Evolutionary conservation across 441 rosid genomes (phyloP), one percentile per base, ranked within the genome.

Genomic region (Pelargonium hybrid): DNA sequence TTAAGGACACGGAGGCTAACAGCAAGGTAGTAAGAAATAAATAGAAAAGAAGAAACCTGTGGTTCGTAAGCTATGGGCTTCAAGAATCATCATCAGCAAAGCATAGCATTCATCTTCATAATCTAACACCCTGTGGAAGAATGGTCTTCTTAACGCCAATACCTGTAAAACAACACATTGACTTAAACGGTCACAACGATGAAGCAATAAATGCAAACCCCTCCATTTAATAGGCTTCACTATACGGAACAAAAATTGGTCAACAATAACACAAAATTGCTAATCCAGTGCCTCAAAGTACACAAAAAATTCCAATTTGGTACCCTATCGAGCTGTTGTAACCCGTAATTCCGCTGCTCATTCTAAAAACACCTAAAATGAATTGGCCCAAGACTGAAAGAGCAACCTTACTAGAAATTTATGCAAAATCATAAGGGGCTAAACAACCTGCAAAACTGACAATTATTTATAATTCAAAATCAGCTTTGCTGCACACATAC

Each of bases 21-120:
- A 17, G 11, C 21, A 56, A 69, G 26, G n/a, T 29, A 15, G 1
- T 39, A 47, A 17, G 39, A 68, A 15, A 23, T 26, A 7, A 15
- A 7, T 3, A 47, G 11, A 39, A 56, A 0, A 66, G 14, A 65
- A 56, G 17, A 47, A 77, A 94, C 99, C 99, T 82, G 99, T 90
- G 59, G 88, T 94, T 70, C 97, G 82, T 73, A 94, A 85, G 85
- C 99, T 92, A 79, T 92, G 99, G 52, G 87, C 84, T 82, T 94
- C 99, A 3, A 94, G 97, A 63, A 90, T 81, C 79, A 90, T 82
- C 98, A 90, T 90, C 73, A 94, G 85, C 76, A 87, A 74, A 74
- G 92, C 90, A 77, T 84, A 94, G 87, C 90, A 94, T 69, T 94
- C 99, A 77, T 94, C 99, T 69, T 94, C 99, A 56, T 84, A 88